Evolutionary conservation across 495 filamentous ascomycete genomes (phyloP), one percentile per base, ranked within the genome.

Genomic region (Aspergillus sclerotiicarbonarius): DNA sequence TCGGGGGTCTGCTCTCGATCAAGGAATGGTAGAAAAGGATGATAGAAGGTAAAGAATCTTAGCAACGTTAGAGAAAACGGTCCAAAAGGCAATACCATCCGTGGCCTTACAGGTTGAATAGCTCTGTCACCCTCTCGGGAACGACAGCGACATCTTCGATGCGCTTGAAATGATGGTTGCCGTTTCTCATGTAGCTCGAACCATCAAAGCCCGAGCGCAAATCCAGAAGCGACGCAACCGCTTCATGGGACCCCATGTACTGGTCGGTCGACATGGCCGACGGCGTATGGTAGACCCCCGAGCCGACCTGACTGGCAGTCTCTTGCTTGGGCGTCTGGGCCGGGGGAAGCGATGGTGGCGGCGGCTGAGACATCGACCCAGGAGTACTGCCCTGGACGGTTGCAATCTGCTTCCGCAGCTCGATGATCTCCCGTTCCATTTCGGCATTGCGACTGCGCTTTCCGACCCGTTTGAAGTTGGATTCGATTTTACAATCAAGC

Each of bases 371-470:
- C 48, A 82, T 56, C 18, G 73, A 59, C 70, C 80, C 30, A 70
- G 73, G 45, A 75, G 73, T 53, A 78, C 68, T 54, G 74, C 76
- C 49, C 56, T 67, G 56, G 44, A 54, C 59, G 51, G 59, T 65
- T 19, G 87, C 86, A 62, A 91, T 86, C 76, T 91, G 86, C 73
- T 88, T 90, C 68, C 79, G 70, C 39, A 86, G 67, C 61, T 85
- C 79, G 35, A 82, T 78, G 21, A 84, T 81, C 66, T 86, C 82
- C 47, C 77, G 68, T 66, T 94, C 91, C 91, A 96, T 95, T 71
- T 96, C 92, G 47, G 90, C 90, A 72, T 96, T 91, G 64, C 89
- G 89, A 57, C 85, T 90, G 49, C 92, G 85, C 79, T 97, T 97
- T 52, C 90, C 92, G 33, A 96, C 80, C 51, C 92, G 88, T 75